Base-by-base conservation (phyloP, 2,329 filamentous ascomycete species). In the Phaeoacremonium minimum region DNA sequence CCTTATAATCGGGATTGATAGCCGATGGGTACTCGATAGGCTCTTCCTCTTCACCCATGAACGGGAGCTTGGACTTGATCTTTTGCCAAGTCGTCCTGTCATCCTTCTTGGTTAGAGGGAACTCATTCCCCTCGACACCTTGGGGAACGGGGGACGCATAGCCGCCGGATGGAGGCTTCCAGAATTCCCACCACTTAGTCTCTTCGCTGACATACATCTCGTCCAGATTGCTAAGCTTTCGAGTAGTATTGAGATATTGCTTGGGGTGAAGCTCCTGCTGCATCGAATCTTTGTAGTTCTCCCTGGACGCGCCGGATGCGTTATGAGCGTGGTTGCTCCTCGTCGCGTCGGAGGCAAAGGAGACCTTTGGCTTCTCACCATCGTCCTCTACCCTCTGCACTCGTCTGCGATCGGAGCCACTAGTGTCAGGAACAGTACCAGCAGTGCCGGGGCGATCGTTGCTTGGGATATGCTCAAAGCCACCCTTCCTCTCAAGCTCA, bases 131-230 rank as follows among this genome's bases (percentile, higher is more conserved):
- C 19, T 71, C 68, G n/a, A 55, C 56, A 4, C 72, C 74, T 35
- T 81, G 77, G 0, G 79, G 79, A 1, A 82, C 59, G 0, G 79
- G 79, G 0, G 77, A 81, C 7, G 73, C 63, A 47, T 80, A 83
- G 4, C 73, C 74, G 16, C 79, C 79, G 2, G 70, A 58, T 0
- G 79, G 79, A 0, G 75, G 72, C 47, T 79, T 77, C 79, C 79
- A 83, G 41, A 83, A 83, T 42, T 83, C 60, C 63, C 74, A 83
- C 66, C 77, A 83, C 28, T 58, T 63, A 1, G 63, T 57, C 17
- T 65, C 59, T 8, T 71, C 64, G 5, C 60, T 61, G 35, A 60
- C 52, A 36, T 70, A 67, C 57, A 75, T 69, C 9, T 73, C 67
- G 4, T 74, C 66, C 28, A 69, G 49, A 33, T 75, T 66, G 4